Conservation (phyloP, 169 alveolate species). For the Plasmodium blacklocki region DNA sequence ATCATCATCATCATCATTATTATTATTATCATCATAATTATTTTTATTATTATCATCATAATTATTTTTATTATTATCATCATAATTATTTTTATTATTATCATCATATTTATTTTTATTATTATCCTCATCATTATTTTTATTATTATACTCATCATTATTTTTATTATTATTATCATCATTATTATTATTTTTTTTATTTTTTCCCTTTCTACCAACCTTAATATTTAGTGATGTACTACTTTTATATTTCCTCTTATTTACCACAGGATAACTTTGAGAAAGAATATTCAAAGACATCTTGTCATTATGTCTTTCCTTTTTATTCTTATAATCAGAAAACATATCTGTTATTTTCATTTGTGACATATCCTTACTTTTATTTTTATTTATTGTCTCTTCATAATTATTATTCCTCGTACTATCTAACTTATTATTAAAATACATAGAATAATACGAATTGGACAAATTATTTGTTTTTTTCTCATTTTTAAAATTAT, state of each 20-base stretch:
- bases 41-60: background rate
- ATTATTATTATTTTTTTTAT: background rate
- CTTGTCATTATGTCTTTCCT: too few relatives aligned
- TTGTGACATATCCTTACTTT: too few relatives aligned
- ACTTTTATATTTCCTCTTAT: too few relatives aligned
- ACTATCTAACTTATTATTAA: conserved; percentile 1
- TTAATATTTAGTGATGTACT: too few relatives aligned
- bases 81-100: background rate
- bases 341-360: too few relatives aligned
- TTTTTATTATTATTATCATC: background rate
- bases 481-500: background rate
- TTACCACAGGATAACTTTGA: too few relatives aligned
- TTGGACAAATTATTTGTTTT: background rate
- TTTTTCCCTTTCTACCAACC: background rate
- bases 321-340: too few relatives aligned
- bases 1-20: background rate
- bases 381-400: too few relatives aligned
- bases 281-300: too few relatives aligned
- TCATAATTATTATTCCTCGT: too few relatives aligned
- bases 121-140: background rate
- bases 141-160: background rate
- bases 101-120: background rate
- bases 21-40: background rate
- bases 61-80: background rate
- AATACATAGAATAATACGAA: conserved; percentile 6